Percentiles rank a stretch among this genome's conserved stretches.
These are phyloP conservation scores for Calonectria pteridis DNA, from an alignment of 2,329 filamentous ascomycete genomes.

Conservation along the genomic window DNA sequence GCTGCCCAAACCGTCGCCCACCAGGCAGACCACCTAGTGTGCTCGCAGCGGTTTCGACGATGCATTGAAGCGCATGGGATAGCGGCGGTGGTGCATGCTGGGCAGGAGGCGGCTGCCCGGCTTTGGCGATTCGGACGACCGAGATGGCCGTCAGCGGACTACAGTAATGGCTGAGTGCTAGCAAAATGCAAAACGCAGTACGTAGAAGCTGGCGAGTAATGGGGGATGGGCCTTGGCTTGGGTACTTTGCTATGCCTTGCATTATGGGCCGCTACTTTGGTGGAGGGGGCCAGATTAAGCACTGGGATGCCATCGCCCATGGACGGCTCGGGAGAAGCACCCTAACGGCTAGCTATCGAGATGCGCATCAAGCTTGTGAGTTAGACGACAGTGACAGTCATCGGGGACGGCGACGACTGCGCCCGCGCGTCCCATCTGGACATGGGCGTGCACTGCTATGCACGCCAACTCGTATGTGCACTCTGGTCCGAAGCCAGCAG, in stretches of 20 bases:
- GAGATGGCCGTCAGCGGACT: slow-evolving; percentile 16
- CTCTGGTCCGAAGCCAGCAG: background rate
- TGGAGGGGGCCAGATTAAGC: slow-evolving; percentile 2
- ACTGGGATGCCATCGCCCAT: slow-evolving; percentile 10
- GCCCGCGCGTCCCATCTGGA: slow-evolving; percentile 15
- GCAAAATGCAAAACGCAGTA: slow-evolving; percentile 2
- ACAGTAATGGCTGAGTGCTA: slow-evolving; percentile 2
- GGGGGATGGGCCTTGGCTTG: background rate
- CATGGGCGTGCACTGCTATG: background rate
- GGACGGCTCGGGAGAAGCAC: slow-evolving; percentile 5
- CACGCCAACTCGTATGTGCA: background rate
- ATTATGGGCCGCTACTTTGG: slow-evolving; percentile 10
- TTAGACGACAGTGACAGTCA: background rate
- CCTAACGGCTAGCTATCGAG: slow-evolving; percentile 13
- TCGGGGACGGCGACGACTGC: background rate
- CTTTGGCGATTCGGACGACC: slow-evolving; percentile 3
- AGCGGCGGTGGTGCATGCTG: background rate
- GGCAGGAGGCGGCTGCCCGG: background rate
- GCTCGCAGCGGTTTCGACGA: background rate
- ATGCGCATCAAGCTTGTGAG: slow-evolving; percentile 7
- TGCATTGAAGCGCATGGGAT: slow-evolving; percentile 3
- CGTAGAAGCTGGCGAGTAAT: background rate
- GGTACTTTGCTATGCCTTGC: background rate
- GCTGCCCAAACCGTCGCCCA: background rate
- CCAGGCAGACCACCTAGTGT: background rate